phyloP scores from a whole-genome alignment of 257 asterid genomes.

The Prunella vulgaris region DNA sequence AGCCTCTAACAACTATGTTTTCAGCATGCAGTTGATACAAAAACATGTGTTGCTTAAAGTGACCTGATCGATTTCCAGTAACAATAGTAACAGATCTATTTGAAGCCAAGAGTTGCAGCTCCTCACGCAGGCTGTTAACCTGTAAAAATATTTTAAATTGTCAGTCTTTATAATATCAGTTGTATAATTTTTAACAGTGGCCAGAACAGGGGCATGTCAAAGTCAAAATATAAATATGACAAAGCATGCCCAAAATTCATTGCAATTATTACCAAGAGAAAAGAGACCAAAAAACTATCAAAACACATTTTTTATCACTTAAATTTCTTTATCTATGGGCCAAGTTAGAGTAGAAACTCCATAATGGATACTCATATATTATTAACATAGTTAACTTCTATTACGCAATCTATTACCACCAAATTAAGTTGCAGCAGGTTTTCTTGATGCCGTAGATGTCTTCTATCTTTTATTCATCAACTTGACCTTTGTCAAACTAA shows the following conservation, averaged over 20 bases:
- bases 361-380: not conserved
- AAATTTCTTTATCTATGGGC: not conserved
- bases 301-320: not conserved
- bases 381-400: not conserved
- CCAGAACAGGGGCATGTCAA: not conserved
- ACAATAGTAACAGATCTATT: constrained; percentile 65
- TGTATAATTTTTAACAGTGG: not conserved
- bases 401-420: not conserved
- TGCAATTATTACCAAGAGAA: not conserved
- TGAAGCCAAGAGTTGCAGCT: constrained; percentile 65
- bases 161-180: constrained; percentile 7
- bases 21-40: not conserved
- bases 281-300: not conserved
- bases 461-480: not conserved
- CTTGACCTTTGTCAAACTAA: not conserved
- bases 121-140: constrained; percentile 78
- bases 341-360: not conserved
- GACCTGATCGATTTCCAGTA: constrained; percentile 77
- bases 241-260: not conserved
- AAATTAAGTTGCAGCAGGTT: constrained; percentile 3
- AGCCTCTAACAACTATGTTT: not conserved
- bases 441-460: not conserved
- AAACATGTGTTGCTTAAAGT: constrained; percentile 14
- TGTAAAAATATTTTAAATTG: constrained; percentile 26
- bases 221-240: not conserved